Conservation (phyloP, 192 early-diverging fungal genomes). For the Jimgerdemannia lactiflua region DNA sequence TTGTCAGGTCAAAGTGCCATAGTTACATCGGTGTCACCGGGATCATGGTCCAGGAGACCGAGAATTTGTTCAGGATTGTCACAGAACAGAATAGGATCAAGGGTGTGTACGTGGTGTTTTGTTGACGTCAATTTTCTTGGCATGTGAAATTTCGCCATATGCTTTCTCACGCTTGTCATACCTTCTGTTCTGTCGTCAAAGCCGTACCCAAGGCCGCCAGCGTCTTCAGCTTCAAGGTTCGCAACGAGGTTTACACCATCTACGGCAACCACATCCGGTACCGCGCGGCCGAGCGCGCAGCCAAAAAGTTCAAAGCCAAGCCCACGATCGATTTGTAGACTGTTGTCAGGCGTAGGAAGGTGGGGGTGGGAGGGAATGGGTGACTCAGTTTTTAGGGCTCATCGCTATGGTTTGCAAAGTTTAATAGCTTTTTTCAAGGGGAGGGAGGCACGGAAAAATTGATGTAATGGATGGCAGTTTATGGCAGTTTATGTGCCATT, state of each 20-base stretch:
- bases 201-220: constrained; percentile 71
- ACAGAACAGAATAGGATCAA: constrained; percentile 61
- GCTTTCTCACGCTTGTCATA: neutral
- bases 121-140: neutral
- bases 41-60: constrained; percentile 87
- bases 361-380: neutral
- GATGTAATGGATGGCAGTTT: too few relatives aligned
- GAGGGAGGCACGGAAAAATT: too few relatives aligned
- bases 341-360: neutral
- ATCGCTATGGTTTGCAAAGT: neutral
- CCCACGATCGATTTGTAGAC: constrained; percentile 56
- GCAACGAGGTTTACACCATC: constrained; percentile 49
- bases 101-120: constrained; percentile 22
- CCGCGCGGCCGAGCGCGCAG: constrained; percentile 67
- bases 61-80: constrained; percentile 80
- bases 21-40: constrained; percentile 74
- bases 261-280: constrained; percentile 79
- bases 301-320: constrained; percentile 71
- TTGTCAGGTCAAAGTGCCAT: constrained; percentile 73
- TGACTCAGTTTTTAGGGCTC: neutral
- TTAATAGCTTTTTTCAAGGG: too few relatives aligned
- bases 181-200: constrained; percentile 18
- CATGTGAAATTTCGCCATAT: too few relatives aligned
- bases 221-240: constrained; percentile 51
- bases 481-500: too few relatives aligned